Conservation (phyloP, 306 rosid species). For the Cajanus cajan region DNA sequence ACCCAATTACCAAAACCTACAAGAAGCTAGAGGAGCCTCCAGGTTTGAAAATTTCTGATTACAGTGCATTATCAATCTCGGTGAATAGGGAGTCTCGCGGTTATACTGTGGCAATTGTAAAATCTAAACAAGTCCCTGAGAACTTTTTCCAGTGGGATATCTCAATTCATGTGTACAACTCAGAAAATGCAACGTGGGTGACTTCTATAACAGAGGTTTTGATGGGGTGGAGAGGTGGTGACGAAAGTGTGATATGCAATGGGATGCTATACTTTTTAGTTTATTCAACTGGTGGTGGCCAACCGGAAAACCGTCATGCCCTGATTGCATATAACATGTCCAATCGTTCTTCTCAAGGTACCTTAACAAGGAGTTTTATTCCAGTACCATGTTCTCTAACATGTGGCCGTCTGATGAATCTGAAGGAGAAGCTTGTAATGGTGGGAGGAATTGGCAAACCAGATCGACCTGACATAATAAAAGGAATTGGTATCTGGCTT, state of each 20-base stretch:
- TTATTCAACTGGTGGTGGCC: constrained; percentile 68
- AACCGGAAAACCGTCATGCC: constrained; percentile 61
- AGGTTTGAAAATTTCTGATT: constrained; percentile 64
- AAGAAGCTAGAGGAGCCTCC: constrained; percentile 64
- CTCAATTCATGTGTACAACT: constrained; percentile 64
- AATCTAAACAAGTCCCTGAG: constrained; percentile 75
- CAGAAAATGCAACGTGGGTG: constrained; percentile 56
- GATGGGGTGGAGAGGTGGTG: constrained; percentile 89
- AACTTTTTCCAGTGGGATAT: constrained; percentile 73
- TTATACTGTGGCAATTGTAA: constrained; percentile 65
- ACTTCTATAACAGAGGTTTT: constrained; percentile 62
- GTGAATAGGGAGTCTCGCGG: constrained; percentile 53
- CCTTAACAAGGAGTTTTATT: constrained; percentile 53
- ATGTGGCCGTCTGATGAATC: constrained; percentile 88
- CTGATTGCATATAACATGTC: constrained; percentile 59
- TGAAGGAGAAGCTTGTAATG: constrained; percentile 83
- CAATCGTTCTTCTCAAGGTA: constrained; percentile 41
- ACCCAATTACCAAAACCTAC: constrained; percentile 59
- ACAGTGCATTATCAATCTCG: constrained; percentile 78
- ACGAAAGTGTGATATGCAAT: constrained; percentile 80
- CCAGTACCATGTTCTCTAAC: constrained; percentile 79
- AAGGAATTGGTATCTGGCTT: constrained; percentile 90
- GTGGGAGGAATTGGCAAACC: constrained; percentile 94
- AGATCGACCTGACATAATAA: constrained; percentile 77
- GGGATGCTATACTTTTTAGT: constrained; percentile 77